These are phyloP conservation scores for Cercospora sp. DNA, from an alignment of 2,329 filamentous ascomycete genomes.

Conservation along the genomic window DNA sequence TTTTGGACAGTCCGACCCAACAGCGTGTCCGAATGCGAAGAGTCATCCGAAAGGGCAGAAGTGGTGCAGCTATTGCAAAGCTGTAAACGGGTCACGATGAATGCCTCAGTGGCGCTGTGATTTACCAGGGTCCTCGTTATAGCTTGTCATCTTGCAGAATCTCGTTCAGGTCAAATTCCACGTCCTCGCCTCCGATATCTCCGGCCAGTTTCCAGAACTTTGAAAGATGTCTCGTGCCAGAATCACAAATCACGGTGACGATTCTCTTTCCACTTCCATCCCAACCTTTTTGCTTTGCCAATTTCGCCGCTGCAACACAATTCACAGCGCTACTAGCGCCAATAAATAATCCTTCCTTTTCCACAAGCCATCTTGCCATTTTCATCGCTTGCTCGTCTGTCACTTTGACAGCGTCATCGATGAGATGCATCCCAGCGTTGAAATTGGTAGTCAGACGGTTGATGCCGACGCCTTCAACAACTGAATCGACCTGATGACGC, in stretches of 20 bases:
- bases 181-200: slow-evolving; percentile 58
- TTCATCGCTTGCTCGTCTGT: slow-evolving; percentile 82
- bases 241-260: slow-evolving; percentile 83
- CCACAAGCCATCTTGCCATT: slow-evolving; percentile 96
- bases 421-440: slow-evolving; percentile 77
- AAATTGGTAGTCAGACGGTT: slow-evolving; percentile 95
- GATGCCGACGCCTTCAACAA: slow-evolving; percentile 94
- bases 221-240: slow-evolving; percentile 71
- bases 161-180: slow-evolving; percentile 55
- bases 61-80: background rate
- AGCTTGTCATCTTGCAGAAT: slow-evolving; percentile 48
- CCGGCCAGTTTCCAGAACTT: slow-evolving; percentile 80
- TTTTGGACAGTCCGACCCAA: background rate
- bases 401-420: slow-evolving; percentile 88
- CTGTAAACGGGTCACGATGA: background rate
- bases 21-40: background rate
- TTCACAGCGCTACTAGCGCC: slow-evolving; percentile 97
- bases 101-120: background rate
- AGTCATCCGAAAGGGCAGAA: background rate
- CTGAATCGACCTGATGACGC: slow-evolving; percentile 87
- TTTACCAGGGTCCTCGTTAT: background rate
- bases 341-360: slow-evolving; percentile 91
- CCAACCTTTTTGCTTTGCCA: slow-evolving; percentile 63
- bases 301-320: slow-evolving; percentile 74
- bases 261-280: slow-evolving; percentile 55